Evolutionary conservation across 2,329 filamentous ascomycete genomes (phyloP).

Genomic region (Colletotrichum siamense): DNA sequence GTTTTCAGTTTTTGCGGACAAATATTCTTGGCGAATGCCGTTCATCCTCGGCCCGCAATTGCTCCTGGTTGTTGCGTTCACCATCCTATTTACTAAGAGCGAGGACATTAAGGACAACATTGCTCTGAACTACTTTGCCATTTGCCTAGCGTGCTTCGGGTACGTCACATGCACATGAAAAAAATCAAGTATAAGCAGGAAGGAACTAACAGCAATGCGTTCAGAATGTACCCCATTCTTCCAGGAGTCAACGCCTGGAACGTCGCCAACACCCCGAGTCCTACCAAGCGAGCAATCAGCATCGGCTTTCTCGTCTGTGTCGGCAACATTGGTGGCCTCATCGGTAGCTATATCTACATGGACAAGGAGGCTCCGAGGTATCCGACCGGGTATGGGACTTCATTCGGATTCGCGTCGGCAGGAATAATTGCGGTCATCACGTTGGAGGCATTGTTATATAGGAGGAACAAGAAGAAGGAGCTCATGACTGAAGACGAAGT

Average conservation of each 20-base stretch:
- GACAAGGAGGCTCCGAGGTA: conserved; percentile 22
- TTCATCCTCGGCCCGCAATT: conserved; percentile 40
- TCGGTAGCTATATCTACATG: conserved; percentile 23
- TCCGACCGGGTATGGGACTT: conserved; percentile 18
- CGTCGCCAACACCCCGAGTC: conserved; percentile 40
- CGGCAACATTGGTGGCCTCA: conserved; percentile 42
- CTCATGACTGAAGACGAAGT: conserved; percentile 29
- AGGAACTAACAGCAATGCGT: conserved; percentile 17
- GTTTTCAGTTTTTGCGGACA: conserved; percentile 40
- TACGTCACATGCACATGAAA: conserved; percentile 5
- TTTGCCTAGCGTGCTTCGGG: conserved; percentile 44
- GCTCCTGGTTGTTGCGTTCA: conserved; percentile 38
- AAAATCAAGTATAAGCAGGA: neutral
- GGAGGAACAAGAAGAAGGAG: conserved; percentile 29
- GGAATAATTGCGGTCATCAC: conserved; percentile 18
- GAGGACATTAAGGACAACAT: conserved; percentile 43
- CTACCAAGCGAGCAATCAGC: conserved; percentile 44
- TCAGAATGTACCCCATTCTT: conserved; percentile 45
- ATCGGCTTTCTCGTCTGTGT: conserved; percentile 46
- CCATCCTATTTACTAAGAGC: conserved; percentile 40
- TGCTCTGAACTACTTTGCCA: conserved; percentile 46
- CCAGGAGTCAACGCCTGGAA: conserved; percentile 48
- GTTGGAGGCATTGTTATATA: conserved; percentile 9
- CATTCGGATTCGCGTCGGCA: conserved; percentile 11
- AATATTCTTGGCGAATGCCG: conserved; percentile 41